Percentiles rank a stretch among this genome's conserved stretches.
Conservation (phyloP, 176 grass and related monocot genomes). For the Bothriochloa decipiens region DNA sequence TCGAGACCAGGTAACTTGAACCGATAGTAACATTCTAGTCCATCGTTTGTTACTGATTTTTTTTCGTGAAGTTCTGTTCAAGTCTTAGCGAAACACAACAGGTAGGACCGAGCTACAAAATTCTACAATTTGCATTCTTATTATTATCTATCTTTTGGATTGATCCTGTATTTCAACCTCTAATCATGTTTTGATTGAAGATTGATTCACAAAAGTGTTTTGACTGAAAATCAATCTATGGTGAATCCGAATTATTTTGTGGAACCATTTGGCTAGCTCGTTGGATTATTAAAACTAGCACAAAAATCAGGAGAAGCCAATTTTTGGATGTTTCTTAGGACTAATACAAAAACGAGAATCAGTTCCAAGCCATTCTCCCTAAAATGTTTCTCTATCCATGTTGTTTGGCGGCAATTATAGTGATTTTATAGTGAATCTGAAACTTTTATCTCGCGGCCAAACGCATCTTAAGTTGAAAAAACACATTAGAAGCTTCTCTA, state of each 20-base stretch:
- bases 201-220: no score
- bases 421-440: not conserved
- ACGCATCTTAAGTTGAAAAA: not conserved
- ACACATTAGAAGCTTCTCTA: not conserved
- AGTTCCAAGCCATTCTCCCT: no score
- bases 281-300: not conserved
- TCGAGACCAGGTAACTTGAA: slow-evolving; percentile 34
- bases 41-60: not conserved
- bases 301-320: not conserved
- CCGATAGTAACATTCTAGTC: not conserved
- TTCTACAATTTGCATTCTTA: not conserved
- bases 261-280: not conserved
- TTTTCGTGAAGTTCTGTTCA: not conserved
- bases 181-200: not conserved
- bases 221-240: not conserved
- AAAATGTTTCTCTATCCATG: no score
- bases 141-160: not conserved
- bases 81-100: not conserved
- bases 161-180: not conserved
- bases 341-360: no score
- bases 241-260: not conserved
- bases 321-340: not conserved
- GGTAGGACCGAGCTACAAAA: not conserved
- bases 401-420: not conserved
- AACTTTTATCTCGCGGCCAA: not conserved